Evolutionary conservation across 495 filamentous ascomycete genomes (phyloP), one percentile per base, ranked within the genome.

Genomic region (Talaromyces wortmannii): DNA sequence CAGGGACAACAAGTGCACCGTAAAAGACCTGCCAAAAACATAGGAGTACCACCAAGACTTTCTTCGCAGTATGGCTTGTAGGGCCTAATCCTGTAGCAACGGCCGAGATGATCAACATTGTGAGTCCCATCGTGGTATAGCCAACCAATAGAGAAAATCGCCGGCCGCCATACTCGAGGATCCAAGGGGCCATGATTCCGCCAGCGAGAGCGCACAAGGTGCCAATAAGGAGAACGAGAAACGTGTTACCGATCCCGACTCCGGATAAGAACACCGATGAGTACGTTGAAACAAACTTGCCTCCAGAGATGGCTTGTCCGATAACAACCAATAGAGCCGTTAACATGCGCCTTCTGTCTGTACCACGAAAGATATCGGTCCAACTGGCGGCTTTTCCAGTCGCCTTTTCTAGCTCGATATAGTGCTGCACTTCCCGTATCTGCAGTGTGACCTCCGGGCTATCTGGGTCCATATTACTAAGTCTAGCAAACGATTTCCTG

Each of bases 21-120:
- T 67, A 68, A 0, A 68, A 51, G 40, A 68, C 67, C 5, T 64
- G 52, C 66, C 66, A 68, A 11, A 65, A 13, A 40, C 62, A 67
- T 13, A 68, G 33, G 10, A 68, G 48, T 3, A 63, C 55, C 6
- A 67, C 64, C 1, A 61, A 52, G 6, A 63, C 62, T 7, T 65
- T 61, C 33, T 63, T 54, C 0, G 64, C 57, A 16, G 18, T 50
- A 0, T 17, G 47, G 23, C 48, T 18, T 11, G 23, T 17, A 30
- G 36, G 18, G 0, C 59, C 59, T 1, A 68, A 49, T 15, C 58
- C 59, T 0, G 60, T 60, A 48, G 54, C 65, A 10, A 68, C 58
- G 0, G 60, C 55, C 0, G 66, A 63, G 11, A 68, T 46, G n/a
- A 65, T 55, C 7, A 68, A 52, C 66, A 68, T 68, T 30, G 59